Percentiles rank a stretch among this genome's conserved stretches.
Evolutionary conservation across 352 stramenopile genomes (phyloP).

Genomic region (Globisporangium iwayamae): DNA sequence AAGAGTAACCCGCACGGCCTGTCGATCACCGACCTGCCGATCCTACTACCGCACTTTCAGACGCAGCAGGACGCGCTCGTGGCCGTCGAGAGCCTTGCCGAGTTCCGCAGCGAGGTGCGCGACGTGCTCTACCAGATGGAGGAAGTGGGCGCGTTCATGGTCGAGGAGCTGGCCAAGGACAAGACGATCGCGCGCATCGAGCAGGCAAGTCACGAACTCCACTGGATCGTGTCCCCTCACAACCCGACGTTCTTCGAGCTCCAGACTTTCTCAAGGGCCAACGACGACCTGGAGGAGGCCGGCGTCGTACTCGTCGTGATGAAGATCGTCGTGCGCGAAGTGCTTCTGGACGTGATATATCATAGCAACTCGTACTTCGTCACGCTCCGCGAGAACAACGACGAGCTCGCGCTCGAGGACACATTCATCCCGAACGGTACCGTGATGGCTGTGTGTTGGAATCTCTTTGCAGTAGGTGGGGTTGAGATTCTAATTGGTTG

Average conservation of each 20-base stretch:
- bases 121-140: conserved; percentile 67
- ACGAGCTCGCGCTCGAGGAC: conserved; percentile 58
- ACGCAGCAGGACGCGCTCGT: conserved; percentile 41
- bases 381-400: conserved; percentile 44
- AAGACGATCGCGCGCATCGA: conserved; percentile 49
- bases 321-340: conserved; percentile 62
- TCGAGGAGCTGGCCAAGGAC: conserved; percentile 63
- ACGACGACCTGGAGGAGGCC: conserved; percentile 28
- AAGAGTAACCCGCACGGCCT: conserved; percentile 12
- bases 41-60: conserved; percentile 55
- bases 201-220: conserved; percentile 35
- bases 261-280: conserved; percentile 46
- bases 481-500: background rate
- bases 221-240: conserved; percentile 42
- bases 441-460: background rate
- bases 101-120: conserved; percentile 43
- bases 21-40: conserved; percentile 33
- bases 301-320: conserved; percentile 57
- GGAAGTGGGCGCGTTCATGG: conserved; percentile 62
- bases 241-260: conserved; percentile 68
- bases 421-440: conserved; percentile 57
- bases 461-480: background rate
- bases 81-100: conserved; percentile 33
- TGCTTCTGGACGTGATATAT: conserved; percentile 63
- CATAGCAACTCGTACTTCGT: conserved; percentile 60